These are phyloP conservation scores for Posidonia oceanica DNA, from an alignment of 116 monocot genomes.

Conservation along the genomic window DNA sequence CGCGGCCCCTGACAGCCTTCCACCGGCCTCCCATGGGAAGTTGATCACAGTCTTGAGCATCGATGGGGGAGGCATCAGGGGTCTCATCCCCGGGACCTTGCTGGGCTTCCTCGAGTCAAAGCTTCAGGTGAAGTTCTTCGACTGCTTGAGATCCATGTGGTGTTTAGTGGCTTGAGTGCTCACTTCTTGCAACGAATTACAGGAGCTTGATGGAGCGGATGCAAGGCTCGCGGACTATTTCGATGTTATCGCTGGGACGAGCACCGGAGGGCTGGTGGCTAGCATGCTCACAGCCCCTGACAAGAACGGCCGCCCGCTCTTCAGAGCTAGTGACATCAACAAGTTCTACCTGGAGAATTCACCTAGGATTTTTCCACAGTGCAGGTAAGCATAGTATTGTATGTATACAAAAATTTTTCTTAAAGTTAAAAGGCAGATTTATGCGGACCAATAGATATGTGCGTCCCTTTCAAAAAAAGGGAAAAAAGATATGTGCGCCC, in stretches of 20 bases:
- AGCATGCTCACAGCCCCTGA: constrained; percentile 8
- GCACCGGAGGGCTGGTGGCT: constrained; percentile 13
- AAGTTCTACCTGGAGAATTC: constrained; percentile 12
- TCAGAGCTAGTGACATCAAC: constrained; percentile 4
- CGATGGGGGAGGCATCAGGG: constrained; percentile 22
- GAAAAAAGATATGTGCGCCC: not conserved
- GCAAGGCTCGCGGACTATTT: constrained; percentile 15
- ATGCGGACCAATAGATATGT: no score
- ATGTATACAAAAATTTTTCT: no score
- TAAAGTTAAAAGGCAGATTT: no score
- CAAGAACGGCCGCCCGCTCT: constrained; percentile 3
- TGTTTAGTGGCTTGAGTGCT: not conserved
- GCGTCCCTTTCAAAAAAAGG: not conserved
- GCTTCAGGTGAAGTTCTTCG: constrained; percentile 9
- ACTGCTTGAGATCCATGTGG: not conserved
- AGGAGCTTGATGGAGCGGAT: constrained; percentile 11
- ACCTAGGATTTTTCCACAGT: constrained; percentile 11
- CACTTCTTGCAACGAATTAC: not conserved
- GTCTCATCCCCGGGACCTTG: constrained; percentile 15
- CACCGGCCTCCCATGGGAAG: not conserved
- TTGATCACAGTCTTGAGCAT: constrained; percentile 19
- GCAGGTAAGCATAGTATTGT: not conserved
- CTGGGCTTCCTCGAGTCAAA: constrained; percentile 14
- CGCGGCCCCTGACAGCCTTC: not conserved
- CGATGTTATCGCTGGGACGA: constrained; percentile 15